Percentiles rank a stretch among this genome's conserved stretches.
Conservation (phyloP, 495 filamentous ascomycete genomes). For the Choiromyces venosus region DNA sequence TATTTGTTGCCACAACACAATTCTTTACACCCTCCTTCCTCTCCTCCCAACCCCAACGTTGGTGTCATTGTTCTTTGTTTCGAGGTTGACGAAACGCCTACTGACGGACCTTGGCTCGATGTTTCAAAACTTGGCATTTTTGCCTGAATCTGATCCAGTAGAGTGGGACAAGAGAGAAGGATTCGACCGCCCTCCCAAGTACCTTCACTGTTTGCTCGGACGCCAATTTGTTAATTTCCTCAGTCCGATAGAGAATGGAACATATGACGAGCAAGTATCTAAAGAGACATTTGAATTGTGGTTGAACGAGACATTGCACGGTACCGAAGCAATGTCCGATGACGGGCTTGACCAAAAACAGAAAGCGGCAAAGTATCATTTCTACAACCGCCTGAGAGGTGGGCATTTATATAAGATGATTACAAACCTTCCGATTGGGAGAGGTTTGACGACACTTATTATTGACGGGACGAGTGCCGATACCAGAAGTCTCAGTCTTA, state of each 20-base stretch:
- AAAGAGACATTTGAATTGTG: neutral
- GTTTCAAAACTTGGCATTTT: conserved; percentile 28
- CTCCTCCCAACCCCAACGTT: conserved; percentile 24
- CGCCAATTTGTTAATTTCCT: neutral
- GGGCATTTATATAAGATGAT: conserved; percentile 23
- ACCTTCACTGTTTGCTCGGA: neutral
- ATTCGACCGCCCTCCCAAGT: neutral
- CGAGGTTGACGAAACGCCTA: conserved; percentile 11
- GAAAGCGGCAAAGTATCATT: conserved; percentile 1
- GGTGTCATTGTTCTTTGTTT: conserved; percentile 24
- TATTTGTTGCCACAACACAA: conserved; percentile 23
- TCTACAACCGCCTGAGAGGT: conserved; percentile 21
- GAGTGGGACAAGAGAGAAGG: conserved; percentile 9
- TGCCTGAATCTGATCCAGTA: conserved; percentile 17
- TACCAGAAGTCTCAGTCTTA: conserved; percentile 19
- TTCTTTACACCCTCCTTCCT: conserved; percentile 10
- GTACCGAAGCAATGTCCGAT: neutral
- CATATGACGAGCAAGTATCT: neutral
- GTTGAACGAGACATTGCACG: conserved; percentile 4
- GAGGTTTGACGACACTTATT: conserved; percentile 27
- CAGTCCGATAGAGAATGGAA: neutral
- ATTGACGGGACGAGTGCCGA: conserved; percentile 33
- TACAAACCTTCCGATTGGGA: conserved; percentile 20
- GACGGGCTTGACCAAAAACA: neutral
- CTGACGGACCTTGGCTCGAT: conserved; percentile 16